phyloP scores from a whole-genome alignment of 2,329 filamentous ascomycete species.

The Colletotrichum sp. region DNA sequence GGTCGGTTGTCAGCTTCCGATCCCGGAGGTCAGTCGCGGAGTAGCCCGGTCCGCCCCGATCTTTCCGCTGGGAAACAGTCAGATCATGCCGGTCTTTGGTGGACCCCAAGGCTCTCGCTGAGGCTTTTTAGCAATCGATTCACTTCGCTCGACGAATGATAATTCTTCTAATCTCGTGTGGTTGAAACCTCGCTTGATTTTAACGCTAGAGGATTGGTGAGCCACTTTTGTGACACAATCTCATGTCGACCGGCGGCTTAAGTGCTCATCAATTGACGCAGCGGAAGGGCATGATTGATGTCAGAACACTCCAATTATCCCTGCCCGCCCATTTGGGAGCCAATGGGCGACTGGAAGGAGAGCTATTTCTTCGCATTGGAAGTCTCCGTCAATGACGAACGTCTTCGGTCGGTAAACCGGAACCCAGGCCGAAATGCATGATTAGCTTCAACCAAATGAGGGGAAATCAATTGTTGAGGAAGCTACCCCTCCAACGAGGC shows the following conservation, averaged over 20 bases:
- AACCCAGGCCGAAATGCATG: background rate
- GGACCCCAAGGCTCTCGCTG: background rate
- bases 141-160: background rate
- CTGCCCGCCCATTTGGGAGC: background rate
- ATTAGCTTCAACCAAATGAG: constrained; percentile 15
- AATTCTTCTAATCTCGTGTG: background rate
- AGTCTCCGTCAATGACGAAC: background rate
- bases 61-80: background rate
- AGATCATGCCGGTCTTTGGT: background rate
- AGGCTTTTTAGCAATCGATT: background rate
- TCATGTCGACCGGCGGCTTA: background rate
- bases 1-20: background rate
- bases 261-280: background rate
- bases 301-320: background rate
- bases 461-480: background rate
- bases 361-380: background rate
- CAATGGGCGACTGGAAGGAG: background rate
- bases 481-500: background rate
- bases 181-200: background rate
- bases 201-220: background rate
- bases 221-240: background rate
- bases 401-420: background rate
- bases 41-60: background rate
- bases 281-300: background rate
- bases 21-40: background rate